Evolutionary conservation across 805 yeast genomes (phyloP).

Genomic region (Lipomyces chichibuensis): DNA sequence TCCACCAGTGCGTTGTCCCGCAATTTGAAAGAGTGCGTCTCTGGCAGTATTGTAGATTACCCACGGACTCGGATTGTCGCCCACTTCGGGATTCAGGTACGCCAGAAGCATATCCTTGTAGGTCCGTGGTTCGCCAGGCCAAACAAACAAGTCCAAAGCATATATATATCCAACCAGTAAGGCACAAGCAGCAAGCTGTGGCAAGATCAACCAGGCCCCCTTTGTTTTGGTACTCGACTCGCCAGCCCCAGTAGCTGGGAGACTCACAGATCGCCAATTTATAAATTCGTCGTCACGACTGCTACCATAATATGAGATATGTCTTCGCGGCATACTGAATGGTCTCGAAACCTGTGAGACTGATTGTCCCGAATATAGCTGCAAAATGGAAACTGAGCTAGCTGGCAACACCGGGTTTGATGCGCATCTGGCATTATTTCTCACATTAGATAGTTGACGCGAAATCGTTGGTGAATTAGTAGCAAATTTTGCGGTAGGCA

Average conservation of each 20-base stretch:
- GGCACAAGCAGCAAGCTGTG: neutral
- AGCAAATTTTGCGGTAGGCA: neutral
- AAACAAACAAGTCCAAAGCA: neutral
- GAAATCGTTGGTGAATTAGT: neutral
- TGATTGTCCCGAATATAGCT: neutral
- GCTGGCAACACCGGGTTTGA: neutral
- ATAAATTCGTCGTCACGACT: slow-evolving; percentile 11
- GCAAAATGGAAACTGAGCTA: neutral
- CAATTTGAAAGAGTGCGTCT: neutral
- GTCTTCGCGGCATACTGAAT: neutral
- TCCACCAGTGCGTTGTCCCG: neutral
- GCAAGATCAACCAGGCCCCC: neutral
- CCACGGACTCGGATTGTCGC: neutral
- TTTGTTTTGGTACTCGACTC: neutral
- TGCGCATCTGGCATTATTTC: neutral
- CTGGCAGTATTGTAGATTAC: slow-evolving; percentile 1
- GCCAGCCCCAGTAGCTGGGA: neutral
- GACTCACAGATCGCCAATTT: slow-evolving; percentile 7
- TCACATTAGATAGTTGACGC: neutral
- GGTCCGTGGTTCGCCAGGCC: neutral
- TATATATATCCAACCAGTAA: neutral
- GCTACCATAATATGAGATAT: slow-evolving; percentile 11
- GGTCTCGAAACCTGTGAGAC: neutral
- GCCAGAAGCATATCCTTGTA: neutral
- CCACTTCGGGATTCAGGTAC: neutral